Percentiles rank a stretch among this genome's conserved stretches.
Evolutionary conservation across 129 eudicot genomes (phyloP).

Genomic region (Centaurea solstitialis): DNA sequence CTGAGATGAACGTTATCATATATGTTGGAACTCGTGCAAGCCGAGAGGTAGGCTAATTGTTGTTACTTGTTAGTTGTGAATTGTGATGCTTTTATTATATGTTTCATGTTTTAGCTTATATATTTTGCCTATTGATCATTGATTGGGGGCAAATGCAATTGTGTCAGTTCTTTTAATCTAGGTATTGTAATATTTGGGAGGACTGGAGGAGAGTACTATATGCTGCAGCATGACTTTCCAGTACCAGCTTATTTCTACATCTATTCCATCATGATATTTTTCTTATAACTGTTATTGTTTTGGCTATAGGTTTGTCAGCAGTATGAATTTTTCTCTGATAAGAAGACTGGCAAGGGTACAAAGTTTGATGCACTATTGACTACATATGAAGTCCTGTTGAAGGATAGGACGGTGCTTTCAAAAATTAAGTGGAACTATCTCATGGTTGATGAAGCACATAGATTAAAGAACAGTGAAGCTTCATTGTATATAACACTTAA

Average conservation of each 20-base stretch:
- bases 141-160: neutral
- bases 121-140: neutral
- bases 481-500: conserved; percentile 78
- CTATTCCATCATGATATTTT: neutral
- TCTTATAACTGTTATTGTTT: neutral
- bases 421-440: conserved; percentile 97
- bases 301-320: conserved; percentile 91
- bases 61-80: too few relatives aligned
- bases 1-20: conserved; percentile 84
- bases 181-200: neutral
- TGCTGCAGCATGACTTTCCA: neutral
- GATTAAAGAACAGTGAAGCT: conserved; percentile 98
- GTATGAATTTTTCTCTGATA: conserved; percentile 89
- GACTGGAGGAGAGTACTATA: neutral
- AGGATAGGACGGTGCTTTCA: conserved; percentile 90
- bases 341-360: conserved; percentile 52
- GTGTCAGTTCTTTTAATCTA: neutral
- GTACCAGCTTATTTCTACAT: neutral
- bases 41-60: conserved; percentile 72
- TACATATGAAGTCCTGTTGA: conserved; percentile 91
- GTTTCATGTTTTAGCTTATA: neutral
- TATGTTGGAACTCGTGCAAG: conserved; percentile 99
- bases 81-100: neutral
- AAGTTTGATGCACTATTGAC: conserved; percentile 92
- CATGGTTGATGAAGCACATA: conserved; percentile 99